phyloP scores from a whole-genome alignment of 768 basidiomycete species.

The Mycena chlorophos region DNA sequence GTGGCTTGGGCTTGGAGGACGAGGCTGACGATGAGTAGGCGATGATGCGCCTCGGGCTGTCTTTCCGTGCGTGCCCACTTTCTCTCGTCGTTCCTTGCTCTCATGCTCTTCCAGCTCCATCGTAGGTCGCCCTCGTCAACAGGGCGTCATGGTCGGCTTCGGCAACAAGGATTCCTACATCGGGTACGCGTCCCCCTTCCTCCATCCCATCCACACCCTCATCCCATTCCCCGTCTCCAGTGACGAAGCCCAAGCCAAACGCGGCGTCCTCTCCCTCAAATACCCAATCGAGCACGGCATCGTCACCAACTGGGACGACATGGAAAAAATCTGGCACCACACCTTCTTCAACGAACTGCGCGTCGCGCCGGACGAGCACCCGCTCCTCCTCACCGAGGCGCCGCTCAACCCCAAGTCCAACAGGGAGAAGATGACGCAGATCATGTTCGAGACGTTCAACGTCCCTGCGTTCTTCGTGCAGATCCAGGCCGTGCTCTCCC shows the following conservation, averaged over 20 bases:
- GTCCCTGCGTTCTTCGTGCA: constrained; percentile 69
- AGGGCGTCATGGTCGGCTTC: constrained; percentile 75
- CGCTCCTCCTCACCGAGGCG: constrained; percentile 67
- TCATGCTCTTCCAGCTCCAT: constrained; percentile 54
- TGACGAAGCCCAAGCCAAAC: constrained; percentile 70
- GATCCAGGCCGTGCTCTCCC: constrained; percentile 66
- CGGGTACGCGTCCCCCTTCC: constrained; percentile 40
- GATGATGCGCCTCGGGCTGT: constrained; percentile 69
- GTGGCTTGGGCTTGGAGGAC: background rate
- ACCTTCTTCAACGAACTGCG: constrained; percentile 59
- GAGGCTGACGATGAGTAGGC: constrained; percentile 38
- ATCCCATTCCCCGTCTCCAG: constrained; percentile 35
- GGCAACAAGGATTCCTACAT: constrained; percentile 76
- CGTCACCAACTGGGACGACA: constrained; percentile 12
- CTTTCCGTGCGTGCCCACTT: constrained; percentile 57
- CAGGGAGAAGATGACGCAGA: constrained; percentile 69
- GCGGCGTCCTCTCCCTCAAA: constrained; percentile 73
- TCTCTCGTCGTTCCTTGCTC: background rate
- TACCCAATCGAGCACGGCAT: constrained; percentile 33
- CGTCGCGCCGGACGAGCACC: constrained; percentile 72
- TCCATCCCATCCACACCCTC: background rate
- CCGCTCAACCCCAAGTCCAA: constrained; percentile 71
- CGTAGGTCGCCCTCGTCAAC: constrained; percentile 70
- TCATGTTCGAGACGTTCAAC: constrained; percentile 78
- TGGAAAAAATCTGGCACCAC: constrained; percentile 15